phyloP scores from a whole-genome alignment of 1,139 yeast species.

The Pichia norvegensis region DNA sequence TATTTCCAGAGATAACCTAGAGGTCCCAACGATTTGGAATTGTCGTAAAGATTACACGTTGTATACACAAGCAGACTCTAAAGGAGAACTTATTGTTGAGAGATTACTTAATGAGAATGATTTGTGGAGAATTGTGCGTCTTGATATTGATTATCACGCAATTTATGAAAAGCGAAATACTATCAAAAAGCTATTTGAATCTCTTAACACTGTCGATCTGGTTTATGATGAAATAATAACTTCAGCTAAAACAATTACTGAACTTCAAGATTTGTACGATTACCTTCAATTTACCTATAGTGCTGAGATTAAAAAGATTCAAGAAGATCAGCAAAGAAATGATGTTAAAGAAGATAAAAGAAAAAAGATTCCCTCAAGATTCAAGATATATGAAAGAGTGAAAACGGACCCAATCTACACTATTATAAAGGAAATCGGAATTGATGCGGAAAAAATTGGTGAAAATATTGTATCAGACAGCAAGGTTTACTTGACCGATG shows the following conservation, averaged over 20 bases:
- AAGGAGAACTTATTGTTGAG: conserved; percentile 42
- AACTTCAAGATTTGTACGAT: conserved; percentile 82
- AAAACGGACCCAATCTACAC: conserved; percentile 59
- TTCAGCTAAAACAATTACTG: conserved; percentile 61
- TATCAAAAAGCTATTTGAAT: conserved; percentile 49
- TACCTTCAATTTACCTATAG: conserved; percentile 78
- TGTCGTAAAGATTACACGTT: conserved; percentile 86
- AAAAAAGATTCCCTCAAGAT: conserved; percentile 58
- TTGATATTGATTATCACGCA: conserved; percentile 87
- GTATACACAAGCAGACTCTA: conserved; percentile 39
- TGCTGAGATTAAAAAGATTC: conserved; percentile 46
- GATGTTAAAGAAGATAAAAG: conserved; percentile 12
- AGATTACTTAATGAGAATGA: conserved; percentile 71
- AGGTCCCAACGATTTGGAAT: conserved; percentile 95
- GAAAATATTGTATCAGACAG: conserved; percentile 71
- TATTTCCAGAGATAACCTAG: conserved; percentile 68
- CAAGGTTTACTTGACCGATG: conserved; percentile 71
- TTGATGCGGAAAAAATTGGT: conserved; percentile 71
- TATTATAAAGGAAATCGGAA: conserved; percentile 68
- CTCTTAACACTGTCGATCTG: conserved; percentile 51
- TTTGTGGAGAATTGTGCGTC: conserved; percentile 80
- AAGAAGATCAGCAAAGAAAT: conserved; percentile 12
- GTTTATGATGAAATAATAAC: conserved; percentile 48
- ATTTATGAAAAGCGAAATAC: conserved; percentile 67
- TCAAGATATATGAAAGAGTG: conserved; percentile 67